Base-by-base conservation (phyloP, 1,284 basidiomycete species). In the Ceratobasidium sp. region DNA sequence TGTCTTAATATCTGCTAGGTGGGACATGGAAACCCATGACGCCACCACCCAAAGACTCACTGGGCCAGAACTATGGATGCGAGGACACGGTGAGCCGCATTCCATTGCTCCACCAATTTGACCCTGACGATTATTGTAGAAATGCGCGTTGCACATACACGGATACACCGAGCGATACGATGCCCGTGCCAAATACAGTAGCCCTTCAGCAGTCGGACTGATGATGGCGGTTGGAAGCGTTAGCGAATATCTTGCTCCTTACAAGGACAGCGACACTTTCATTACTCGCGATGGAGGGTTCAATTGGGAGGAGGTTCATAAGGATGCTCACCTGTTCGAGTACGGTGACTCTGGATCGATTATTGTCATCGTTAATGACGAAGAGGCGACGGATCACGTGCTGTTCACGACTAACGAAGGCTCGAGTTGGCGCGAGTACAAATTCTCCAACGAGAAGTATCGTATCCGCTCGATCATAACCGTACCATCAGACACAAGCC, bases 171-270 rank as follows among this genome's bases (percentile, higher is more conserved):
- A 98, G 82, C 92, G 98, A 20, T 88, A 87, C 28, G 97, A 99
- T 83, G 91, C 96, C 3, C 89, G 94, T 67, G 94, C 96, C 0
- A 98, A 96, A 0, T 98, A 94, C 84, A 96, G 94, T 82, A 96
- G 92, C 65, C 97, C 97, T 0, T 94, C 96, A 0, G 92, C 97
- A 2, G 92, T 96, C 1, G 98, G 97, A 7, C 88, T 99, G 17
- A 91, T 99, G 86, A 94, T 99, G 89, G 98, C 94, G 0, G 96
- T 99, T 56, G 97, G 97, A n/a, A 99, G 96, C 82, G 96, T 99
- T 9, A 97, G 98, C 42, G 92, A 96, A 80, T 85, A 87, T 6
- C 90, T 99, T 0, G 91, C 90, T 0, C 87, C 91, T 0, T 99
- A 99, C 85, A 89, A 88, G 2, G 94, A 98, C 59, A 93, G 93